Evolutionary conservation across 306 rosid species (phyloP), one percentile per base, ranked within the genome.

Genomic region (Gastrolobium bilobum): DNA sequence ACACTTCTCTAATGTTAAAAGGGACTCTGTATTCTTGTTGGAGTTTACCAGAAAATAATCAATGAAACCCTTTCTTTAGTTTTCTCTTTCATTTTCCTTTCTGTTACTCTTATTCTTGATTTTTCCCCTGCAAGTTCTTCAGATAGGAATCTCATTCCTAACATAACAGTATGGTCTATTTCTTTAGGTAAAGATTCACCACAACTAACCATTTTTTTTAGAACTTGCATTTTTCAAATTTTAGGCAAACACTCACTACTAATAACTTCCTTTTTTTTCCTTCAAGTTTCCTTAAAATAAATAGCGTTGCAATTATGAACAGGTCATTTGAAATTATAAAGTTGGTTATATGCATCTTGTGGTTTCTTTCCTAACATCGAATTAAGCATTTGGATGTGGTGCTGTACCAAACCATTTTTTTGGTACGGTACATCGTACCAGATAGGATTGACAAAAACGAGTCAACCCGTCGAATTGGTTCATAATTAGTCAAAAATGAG

Each of bases 131-230:
- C 26, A 20, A 20, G 26, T 51, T 4, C 8, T 15, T 13, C 4
- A 11, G 1, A 20, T 50, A 30, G n/a, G 34, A 54, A 5, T 8
- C 62, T 8, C 62, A 56, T 30, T 11, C 9, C 37, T 56, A 2
- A 30, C 35, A 56, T 42, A 7, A 42, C 2, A 35, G 13, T 13
- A 26, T 15, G 6, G 9, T 57, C 46, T 9, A 15, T 13, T 8
- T 56, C 8, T 33, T 46, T 44, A n/a, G 70, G 79, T 60, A 60
- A 44, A n/a, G 48, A 46, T 33, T 60, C 48, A 74, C 79, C 33
- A 61, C 50, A 30, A 59, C 10, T 44, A 43, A 10, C 26, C 47
- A 2, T 59, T 20, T 42, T 7, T 57, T 73, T 44, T 65, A 65
- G 51, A 73, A 58, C 5, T 43, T 10, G 8, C 15, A 33, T 31